Conservation (phyloP, 495 filamentous ascomycete species). For the Entonaema liquescens region DNA sequence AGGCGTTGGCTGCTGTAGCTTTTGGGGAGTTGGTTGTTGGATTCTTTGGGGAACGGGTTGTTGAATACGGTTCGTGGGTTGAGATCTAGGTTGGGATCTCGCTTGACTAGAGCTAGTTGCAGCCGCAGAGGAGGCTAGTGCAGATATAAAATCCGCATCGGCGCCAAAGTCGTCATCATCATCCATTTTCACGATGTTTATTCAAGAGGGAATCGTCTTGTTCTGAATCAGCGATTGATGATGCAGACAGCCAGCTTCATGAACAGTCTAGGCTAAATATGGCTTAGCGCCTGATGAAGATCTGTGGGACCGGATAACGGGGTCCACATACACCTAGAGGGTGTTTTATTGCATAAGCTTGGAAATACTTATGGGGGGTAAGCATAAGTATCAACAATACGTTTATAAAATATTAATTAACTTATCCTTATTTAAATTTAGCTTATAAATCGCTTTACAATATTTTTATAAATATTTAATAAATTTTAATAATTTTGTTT, state of each 20-base stretch:
- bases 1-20: slow-evolving; percentile 55
- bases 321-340: no score
- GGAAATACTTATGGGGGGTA: no score
- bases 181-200: slow-evolving; percentile 41
- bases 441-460: no score
- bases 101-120: slow-evolving; percentile 26
- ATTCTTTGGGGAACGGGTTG: slow-evolving; percentile 43
- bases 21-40: slow-evolving; percentile 54
- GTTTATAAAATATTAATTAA: no score
- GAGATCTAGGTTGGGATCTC: slow-evolving; percentile 2
- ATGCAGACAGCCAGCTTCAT: background rate
- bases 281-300: slow-evolving; percentile 12
- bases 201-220: background rate
- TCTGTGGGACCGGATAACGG: no score
- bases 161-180: slow-evolving; percentile 68
- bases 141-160: slow-evolving; percentile 65
- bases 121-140: slow-evolving; percentile 58
- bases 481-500: no score
- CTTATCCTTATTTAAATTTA: no score
- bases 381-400: no score
- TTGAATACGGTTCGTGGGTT: slow-evolving; percentile 43
- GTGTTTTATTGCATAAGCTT: no score
- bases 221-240: background rate
- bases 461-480: no score
- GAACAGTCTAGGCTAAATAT: slow-evolving; percentile 19